Conservation (phyloP, 2,329 filamentous ascomycete genomes). For the Fusarium continuum region DNA sequence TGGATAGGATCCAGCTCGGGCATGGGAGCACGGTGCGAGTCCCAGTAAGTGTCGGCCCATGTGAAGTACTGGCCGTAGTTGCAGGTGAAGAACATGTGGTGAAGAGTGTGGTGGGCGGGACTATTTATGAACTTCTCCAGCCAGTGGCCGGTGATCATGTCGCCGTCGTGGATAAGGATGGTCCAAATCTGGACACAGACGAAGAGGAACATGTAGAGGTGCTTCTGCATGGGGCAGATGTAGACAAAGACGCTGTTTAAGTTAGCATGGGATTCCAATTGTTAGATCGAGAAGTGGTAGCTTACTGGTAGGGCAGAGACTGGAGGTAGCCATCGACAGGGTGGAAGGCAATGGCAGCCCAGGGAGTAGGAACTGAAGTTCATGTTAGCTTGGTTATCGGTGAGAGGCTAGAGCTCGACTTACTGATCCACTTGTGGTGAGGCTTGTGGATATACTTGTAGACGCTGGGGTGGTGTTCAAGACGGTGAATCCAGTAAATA, state of each 20-base stretch:
- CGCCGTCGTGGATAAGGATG: constrained; percentile 60
- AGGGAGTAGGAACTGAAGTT: constrained; percentile 54
- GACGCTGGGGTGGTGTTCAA: constrained; percentile 56
- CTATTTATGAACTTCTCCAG: constrained; percentile 58
- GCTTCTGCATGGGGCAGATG: constrained; percentile 57
- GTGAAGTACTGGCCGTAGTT: constrained; percentile 62
- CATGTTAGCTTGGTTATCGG: not conserved
- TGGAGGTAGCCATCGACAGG: constrained; percentile 57
- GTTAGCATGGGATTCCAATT: constrained; percentile 6
- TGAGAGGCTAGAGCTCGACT: constrained; percentile 17
- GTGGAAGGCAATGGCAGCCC: constrained; percentile 59
- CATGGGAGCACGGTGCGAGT: constrained; percentile 55
- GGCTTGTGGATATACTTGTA: constrained; percentile 60
- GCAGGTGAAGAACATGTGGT: constrained; percentile 61
- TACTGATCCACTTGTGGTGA: constrained; percentile 60
- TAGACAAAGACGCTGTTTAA: constrained; percentile 52
- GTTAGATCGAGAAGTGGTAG: not conserved
- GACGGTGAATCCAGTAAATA: constrained; percentile 60
- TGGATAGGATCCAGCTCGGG: constrained; percentile 56
- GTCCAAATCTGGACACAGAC: constrained; percentile 58
- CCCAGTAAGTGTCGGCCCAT: constrained; percentile 57
- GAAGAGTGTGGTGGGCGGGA: constrained; percentile 58
- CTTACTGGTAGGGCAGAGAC: constrained; percentile 58
- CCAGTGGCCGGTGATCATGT: constrained; percentile 59
- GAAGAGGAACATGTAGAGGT: constrained; percentile 57